Base-by-base conservation (phyloP, 225 moss, liverwort and hornwort genomes). In the Climacium dendroides region DNA sequence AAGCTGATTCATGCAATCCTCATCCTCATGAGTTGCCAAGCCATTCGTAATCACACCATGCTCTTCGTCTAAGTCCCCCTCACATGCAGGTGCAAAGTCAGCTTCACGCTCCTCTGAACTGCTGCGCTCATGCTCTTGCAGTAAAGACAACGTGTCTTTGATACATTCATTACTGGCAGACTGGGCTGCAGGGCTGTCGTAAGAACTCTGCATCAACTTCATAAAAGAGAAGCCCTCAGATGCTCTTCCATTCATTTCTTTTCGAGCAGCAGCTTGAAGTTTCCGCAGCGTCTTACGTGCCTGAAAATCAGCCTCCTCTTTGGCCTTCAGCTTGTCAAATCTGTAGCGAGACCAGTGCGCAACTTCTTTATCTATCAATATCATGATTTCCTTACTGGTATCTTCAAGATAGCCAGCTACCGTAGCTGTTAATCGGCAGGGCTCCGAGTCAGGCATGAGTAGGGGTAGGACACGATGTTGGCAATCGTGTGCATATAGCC, bases 241-340 rank as follows among this genome's bases (percentile, higher is more conserved):
- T 59, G 58, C 48, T 59, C 75, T 71, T 73, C 69, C 83, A 82
- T 87, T 90, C 48, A 85, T 70, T 79, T 91, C 92, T 85, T 78
- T 94, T 84, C 92, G 89, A 43, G 79, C 71, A 34, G 91, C 93
- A 90, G 90, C 89, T 94, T 95, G 92, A 77, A 89, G 90, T 87
- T 92, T 95, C 86, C 85, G 93, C 85, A 90, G 80, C 15, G 88
- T 88, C 90, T 95, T 97, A 54, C 92, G 89, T 70, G 89, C 89
- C 77, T 87, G 88, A 52, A 86, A 90, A 45, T 86, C 81, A 32
- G 88, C 90, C 76, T 96, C 93, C 83, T 81, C 88, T 88, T 90
- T 82, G n/a, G 88, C 90, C 86, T 93, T 91, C 86, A 86, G 82
- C 50, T 69, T 86, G 69, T 89, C 70, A 80, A 89, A 92, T 72